Conservation (phyloP, 179 eudicot genomes). For the Silene coronaria region DNA sequence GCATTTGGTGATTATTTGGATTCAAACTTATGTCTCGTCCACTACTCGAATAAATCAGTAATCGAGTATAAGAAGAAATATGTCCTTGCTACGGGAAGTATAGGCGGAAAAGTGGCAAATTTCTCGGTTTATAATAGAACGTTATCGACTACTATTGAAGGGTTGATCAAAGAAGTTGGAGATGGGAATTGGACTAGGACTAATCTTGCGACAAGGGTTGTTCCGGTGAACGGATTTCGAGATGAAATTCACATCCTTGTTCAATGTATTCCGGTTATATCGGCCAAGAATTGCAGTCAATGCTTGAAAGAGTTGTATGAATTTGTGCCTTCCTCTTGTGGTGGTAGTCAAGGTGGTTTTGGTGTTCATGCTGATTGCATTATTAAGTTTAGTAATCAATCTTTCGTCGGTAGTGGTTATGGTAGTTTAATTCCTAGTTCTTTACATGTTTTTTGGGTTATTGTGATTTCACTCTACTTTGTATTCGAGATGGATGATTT, state of each 20-base stretch:
- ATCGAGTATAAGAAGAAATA: not conserved
- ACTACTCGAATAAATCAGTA: not conserved
- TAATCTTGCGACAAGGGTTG: constrained; percentile 4
- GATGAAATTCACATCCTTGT: constrained; percentile 9
- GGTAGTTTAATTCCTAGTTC: not conserved
- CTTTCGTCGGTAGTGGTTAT: constrained; percentile 5
- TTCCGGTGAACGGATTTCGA: not conserved
- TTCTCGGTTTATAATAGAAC: constrained; percentile 6
- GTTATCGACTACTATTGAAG: constrained; percentile 9
- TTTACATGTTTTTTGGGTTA: too few relatives aligned
- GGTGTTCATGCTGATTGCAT: constrained; percentile 10
- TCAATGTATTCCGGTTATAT: constrained; percentile 33
- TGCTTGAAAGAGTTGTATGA: constrained; percentile 22
- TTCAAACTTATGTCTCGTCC: not conserved
- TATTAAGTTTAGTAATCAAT: constrained; percentile 8
- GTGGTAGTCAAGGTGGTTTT: constrained; percentile 19
- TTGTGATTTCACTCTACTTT: too few relatives aligned
- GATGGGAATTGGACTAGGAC: constrained; percentile 18
- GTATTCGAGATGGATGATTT: too few relatives aligned
- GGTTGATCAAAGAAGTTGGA: constrained; percentile 6
- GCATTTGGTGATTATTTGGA: not conserved
- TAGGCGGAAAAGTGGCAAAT: constrained; percentile 6
- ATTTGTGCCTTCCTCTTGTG: constrained; percentile 18
- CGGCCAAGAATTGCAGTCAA: constrained; percentile 21
- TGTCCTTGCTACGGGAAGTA: not conserved